Evolutionary conservation across 2,329 filamentous ascomycete genomes (phyloP), one percentile per base, ranked within the genome.

Genomic region (Colletotrichum theobromicola): DNA sequence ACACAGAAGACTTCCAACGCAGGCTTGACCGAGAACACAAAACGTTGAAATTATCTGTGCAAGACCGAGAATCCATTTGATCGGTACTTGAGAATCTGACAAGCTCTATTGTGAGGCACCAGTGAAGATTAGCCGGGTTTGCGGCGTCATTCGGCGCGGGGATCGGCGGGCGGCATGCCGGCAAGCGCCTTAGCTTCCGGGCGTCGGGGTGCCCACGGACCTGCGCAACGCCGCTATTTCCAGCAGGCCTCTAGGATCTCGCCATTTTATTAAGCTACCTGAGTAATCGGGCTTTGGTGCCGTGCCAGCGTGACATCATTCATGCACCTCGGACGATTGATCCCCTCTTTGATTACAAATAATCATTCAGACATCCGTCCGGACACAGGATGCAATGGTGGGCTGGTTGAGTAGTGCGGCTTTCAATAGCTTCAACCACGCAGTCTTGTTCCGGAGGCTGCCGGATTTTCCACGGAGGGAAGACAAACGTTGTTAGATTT

Each of bases 51-150:
- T n/a, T n/a, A n/a, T n/a, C n/a, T n/a, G n/a, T n/a, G n/a, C n/a
- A n/a, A n/a, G n/a, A n/a, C n/a, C n/a, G n/a, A n/a, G n/a, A n/a
- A n/a, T n/a, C n/a, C n/a, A n/a, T n/a, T n/a, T n/a, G n/a, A n/a
- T n/a, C n/a, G n/a, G n/a, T n/a, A n/a, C n/a, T n/a, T n/a, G n/a
- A n/a, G n/a, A n/a, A n/a, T n/a, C n/a, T n/a, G n/a, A n/a, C n/a
- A 1, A 21, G n/a, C n/a, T 13, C n/a, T 5, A 46, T 46, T 0
- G 0, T 10, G n/a, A 4, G 42, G 6, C 42, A 21, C 12, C 18
- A 21, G 21, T 6, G 10, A 46, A 5, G 0, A 10, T 46, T 2
- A 6, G 42, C 10, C n/a, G 3, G 2, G 18, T 6, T 13, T n/a
- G 2, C 42, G 10, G 10, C 42, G 9, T 46, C 18, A 5, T 46